Evolutionary conservation across 2,329 filamentous ascomycete species (phyloP), one percentile per base, ranked within the genome.

Genomic region (Colletotrichum abscissum): DNA sequence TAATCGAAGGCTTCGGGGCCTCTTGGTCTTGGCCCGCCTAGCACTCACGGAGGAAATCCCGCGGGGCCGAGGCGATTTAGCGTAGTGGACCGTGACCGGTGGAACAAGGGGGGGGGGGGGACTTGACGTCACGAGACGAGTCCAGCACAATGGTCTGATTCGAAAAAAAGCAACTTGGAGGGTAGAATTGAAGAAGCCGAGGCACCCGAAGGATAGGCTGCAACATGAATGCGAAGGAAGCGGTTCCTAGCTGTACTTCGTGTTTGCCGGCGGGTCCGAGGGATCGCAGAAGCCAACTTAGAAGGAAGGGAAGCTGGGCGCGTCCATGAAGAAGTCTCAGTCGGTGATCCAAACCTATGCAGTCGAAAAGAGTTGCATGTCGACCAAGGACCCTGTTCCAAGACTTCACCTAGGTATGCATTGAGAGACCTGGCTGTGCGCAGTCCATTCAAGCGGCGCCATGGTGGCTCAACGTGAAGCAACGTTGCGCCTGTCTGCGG

Each of bases 401-500:
- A 11, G 33, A 42, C 14, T 16, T 42, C 14, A 16, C 38, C 5
- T 14, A 42, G 6, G 14, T 5, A 7, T 42, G 38, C 38, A 42
- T 7, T 6, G 38, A 14, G 14, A 42, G 38, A 42, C 5, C 14
- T 42, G 38, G 14, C 14, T 16, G 38, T 38, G 35, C 14, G 5
- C 14, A 19, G 14, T 16, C 6, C 16, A 19, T 19, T 8, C 38
- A 42, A 14, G 38, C 38, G 38, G 38, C 16, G 14, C 19, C 38
- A 6, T 42, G 30, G 24, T 22, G 30, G n/a, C 46, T 30, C 22
- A 22, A 42, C 42, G 9, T 33, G 22, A 46, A 30, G 63, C 56
- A 70, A 70, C 55, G 55, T 66, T 70, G 42, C 60, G 67, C 55
- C 38, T 56, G 30, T 8, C 26, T 56, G 30, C 30, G 62, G 62